These are phyloP conservation scores for Raffaelea ambrosiae DNA, from an alignment of 2,329 filamentous ascomycete species.

Conservation along the genomic window DNA sequence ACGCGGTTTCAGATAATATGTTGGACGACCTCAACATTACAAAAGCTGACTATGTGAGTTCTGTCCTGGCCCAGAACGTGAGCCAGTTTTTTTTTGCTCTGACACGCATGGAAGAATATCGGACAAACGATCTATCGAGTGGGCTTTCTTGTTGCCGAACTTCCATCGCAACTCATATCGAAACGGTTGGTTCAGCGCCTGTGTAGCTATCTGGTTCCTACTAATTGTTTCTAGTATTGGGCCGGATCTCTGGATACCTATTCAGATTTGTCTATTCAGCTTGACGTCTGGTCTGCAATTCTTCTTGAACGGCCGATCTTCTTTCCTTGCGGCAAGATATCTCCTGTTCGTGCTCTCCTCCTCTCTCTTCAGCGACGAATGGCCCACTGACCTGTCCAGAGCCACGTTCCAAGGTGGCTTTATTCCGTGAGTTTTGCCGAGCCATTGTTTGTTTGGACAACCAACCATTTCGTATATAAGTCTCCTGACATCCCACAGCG, in stretches of 20 bases:
- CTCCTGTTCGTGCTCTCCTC: conserved; percentile 19
- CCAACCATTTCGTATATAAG: not conserved
- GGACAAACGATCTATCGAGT: conserved; percentile 21
- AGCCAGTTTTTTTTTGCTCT: not conserved
- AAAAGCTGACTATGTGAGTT: not conserved
- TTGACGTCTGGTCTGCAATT: conserved; percentile 17
- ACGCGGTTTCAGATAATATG: not conserved
- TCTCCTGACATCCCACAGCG: conserved; percentile 10
- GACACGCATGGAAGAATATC: conserved; percentile 15
- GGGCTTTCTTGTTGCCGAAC: conserved; percentile 11
- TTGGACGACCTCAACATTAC: not conserved
- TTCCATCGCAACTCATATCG: conserved; percentile 13
- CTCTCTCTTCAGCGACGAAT: not conserved
- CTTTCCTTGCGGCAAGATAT: conserved; percentile 23
- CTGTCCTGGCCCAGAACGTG: not conserved
- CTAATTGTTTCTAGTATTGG: not conserved
- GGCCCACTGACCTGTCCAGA: not conserved
- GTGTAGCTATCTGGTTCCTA: not conserved
- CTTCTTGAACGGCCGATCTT: conserved; percentile 18
- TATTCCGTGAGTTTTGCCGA: conserved; percentile 40
- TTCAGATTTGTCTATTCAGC: conserved; percentile 19
- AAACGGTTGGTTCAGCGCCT: not conserved
- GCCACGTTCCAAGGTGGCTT: conserved; percentile 37
- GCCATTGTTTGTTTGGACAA: no score
- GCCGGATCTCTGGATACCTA: conserved; percentile 16